Conservation (phyloP, 1,284 basidiomycete genomes). For the Ganoderma boninense region DNA sequence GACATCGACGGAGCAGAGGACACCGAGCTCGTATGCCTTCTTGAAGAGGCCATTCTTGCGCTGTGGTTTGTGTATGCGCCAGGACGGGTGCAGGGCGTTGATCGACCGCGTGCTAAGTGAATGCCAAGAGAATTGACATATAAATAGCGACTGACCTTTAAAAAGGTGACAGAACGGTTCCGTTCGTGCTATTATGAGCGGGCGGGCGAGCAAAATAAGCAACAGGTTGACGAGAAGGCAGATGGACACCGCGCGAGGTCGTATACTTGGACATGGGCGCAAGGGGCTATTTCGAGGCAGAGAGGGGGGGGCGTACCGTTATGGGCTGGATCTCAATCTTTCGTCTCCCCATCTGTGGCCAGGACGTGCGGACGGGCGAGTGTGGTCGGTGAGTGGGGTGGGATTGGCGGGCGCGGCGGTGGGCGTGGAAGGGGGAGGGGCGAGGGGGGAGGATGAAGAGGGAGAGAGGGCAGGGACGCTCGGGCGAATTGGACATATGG, state of each 20-base stretch:
- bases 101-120: constrained; percentile 43
- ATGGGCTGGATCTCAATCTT: constrained; percentile 94
- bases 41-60: constrained; percentile 92
- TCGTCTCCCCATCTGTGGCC: constrained; percentile 75
- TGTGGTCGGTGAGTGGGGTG: constrained; percentile 4
- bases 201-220: constrained; percentile 37
- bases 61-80: constrained; percentile 47
- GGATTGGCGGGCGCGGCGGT: constrained; percentile 15
- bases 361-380: constrained; percentile 18
- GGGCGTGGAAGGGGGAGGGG: constrained; percentile 27
- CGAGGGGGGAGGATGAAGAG: constrained; percentile 30
- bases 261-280: constrained; percentile 34
- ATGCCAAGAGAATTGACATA: constrained; percentile 45
- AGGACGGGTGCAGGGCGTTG: constrained; percentile 38
- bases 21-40: constrained; percentile 89
- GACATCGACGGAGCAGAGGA: constrained; percentile 75
- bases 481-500: constrained; percentile 32
- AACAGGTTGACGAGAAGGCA: constrained; percentile 31
- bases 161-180: constrained; percentile 90
- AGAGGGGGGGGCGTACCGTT: constrained; percentile 58
- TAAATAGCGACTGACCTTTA: constrained; percentile 70
- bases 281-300: constrained; percentile 35
- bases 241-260: constrained; percentile 33
- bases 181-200: constrained; percentile 78
- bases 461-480: constrained; percentile 24